Percentiles rank a stretch among this genome's conserved stretches.
Evolutionary conservation across 495 filamentous ascomycete species (phyloP).

Genomic region (Talaromyces stipitatus): DNA sequence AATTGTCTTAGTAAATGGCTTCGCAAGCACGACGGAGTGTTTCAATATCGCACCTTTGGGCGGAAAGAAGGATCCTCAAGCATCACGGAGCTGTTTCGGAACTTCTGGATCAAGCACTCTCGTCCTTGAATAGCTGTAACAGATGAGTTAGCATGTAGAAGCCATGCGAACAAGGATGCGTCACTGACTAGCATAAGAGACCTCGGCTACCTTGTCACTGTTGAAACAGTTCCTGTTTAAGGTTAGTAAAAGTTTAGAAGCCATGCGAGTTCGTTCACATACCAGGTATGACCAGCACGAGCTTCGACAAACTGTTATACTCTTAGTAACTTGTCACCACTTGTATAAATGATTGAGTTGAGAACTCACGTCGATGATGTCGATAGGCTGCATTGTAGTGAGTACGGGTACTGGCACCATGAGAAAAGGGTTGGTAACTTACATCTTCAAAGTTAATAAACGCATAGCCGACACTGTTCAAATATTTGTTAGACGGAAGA

Average conservation of each 20-base stretch:
- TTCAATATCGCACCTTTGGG: constrained; percentile 62
- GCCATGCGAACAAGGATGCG: background rate
- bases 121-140: constrained; percentile 75
- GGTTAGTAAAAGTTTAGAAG: background rate
- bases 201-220: constrained; percentile 77
- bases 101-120: constrained; percentile 85
- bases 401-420: constrained; percentile 8
- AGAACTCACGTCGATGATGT: constrained; percentile 60
- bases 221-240: constrained; percentile 64
- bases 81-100: constrained; percentile 95
- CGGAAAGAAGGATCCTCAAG: constrained; percentile 71
- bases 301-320: constrained; percentile 61
- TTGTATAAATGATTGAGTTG: constrained; percentile 6
- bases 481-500: constrained; percentile 16
- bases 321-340: constrained; percentile 19
- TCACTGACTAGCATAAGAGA: constrained; percentile 85
- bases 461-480: constrained; percentile 82
- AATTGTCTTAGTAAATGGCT: constrained; percentile 2
- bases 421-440: constrained; percentile 21
- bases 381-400: constrained; percentile 46
- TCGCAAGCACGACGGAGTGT: background rate
- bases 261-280: background rate
- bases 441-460: constrained; percentile 93
- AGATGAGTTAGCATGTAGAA: constrained; percentile 11
- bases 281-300: constrained; percentile 66